Base-by-base conservation (phyloP, 495 filamentous ascomycete species). In the Aspergillus coremiiformis region DNA sequence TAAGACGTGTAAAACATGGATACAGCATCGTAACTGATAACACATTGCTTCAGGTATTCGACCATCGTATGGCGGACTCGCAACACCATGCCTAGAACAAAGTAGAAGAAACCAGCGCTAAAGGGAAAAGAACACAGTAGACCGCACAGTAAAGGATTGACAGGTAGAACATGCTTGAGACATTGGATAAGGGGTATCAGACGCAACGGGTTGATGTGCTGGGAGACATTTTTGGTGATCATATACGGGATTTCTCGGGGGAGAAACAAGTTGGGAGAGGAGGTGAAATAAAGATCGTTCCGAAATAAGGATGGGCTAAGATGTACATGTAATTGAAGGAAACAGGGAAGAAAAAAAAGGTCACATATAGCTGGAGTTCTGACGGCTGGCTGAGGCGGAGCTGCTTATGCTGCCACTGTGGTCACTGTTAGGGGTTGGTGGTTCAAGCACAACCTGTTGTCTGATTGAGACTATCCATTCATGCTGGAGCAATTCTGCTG, bases 401-500 rank as follows among this genome's bases (percentile, higher is more conserved):
- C 60, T 62, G 56, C 59, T 58, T 8, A 59, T 23, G 44, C 59
- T 66, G 42, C 65, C 55, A 44, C 69, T 60, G 43, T 58, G 51
- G 4, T 74, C 68, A 53, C 73, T 75, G 48, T 64, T 57, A 0
- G 79, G 77, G 21, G 77, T 81, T 2, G 66, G 49, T 14, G 78
- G 68, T 44, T 80, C 78, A 32, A 83, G 56, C 32, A 79, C 77
- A 7, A 86, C 70, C 59, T 85, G 82, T 37, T 75, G 71, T 24
- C 81, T 68, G 52, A 86, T 79, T 8, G 70, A 74, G 62, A 84
- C 83, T 57, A 97, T 97, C 93, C 93, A 98, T 62, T 95, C 91
- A 63, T 96, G 90, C 64, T 96, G 90, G 24, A 98, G 78, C 33
- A 98, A 72, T 66, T 97, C 94, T 0, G 89, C 84, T 14, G 93